Evolutionary conservation across 2,329 filamentous ascomycete genomes (phyloP).

Genomic region (Cordyceps farinosa): DNA sequence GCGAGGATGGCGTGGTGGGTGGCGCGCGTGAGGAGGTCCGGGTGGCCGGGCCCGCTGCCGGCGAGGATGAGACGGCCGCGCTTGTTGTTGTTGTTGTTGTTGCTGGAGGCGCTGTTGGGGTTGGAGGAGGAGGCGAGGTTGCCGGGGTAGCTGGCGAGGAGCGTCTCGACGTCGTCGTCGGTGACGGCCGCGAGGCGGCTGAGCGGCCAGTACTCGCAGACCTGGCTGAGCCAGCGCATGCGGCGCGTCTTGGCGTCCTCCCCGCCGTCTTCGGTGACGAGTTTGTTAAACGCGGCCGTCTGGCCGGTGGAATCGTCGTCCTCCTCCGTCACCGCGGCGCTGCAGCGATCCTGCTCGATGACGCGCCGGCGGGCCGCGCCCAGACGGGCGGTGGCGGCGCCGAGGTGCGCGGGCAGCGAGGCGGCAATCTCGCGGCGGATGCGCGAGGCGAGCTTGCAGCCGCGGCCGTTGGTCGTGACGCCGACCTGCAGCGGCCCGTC

Average conservation of each 20-base stretch:
- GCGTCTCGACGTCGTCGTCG: slow-evolving; percentile 71
- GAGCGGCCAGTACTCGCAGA: slow-evolving; percentile 98
- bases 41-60: slow-evolving; percentile 88
- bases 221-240: slow-evolving; percentile 90
- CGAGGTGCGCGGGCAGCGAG: slow-evolving; percentile 70
- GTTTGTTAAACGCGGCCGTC: slow-evolving; percentile 75
- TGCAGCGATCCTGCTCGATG: slow-evolving; percentile 68
- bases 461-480: slow-evolving; percentile 90
- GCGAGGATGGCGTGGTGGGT: slow-evolving; percentile 71
- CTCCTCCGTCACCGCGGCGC: slow-evolving; percentile 37
- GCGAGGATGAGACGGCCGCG: slow-evolving; percentile 78
- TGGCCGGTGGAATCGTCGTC: slow-evolving; percentile 67
- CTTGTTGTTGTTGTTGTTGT: slow-evolving; percentile 21
- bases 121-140: slow-evolving; percentile 23
- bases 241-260: slow-evolving; percentile 72
- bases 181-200: slow-evolving; percentile 74
- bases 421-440: slow-evolving; percentile 86
- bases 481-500: slow-evolving; percentile 93
- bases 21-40: slow-evolving; percentile 81
- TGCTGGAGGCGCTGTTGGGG: slow-evolving; percentile 19
- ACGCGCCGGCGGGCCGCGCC: slow-evolving; percentile 69
- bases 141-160: slow-evolving; percentile 68
- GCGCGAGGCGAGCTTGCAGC: slow-evolving; percentile 87
- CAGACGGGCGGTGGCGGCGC: slow-evolving; percentile 70
- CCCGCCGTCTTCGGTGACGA: slow-evolving; percentile 59